Base-by-base conservation (phyloP, 2,329 filamentous ascomycete species). In the Exophiala viscosa region DNA sequence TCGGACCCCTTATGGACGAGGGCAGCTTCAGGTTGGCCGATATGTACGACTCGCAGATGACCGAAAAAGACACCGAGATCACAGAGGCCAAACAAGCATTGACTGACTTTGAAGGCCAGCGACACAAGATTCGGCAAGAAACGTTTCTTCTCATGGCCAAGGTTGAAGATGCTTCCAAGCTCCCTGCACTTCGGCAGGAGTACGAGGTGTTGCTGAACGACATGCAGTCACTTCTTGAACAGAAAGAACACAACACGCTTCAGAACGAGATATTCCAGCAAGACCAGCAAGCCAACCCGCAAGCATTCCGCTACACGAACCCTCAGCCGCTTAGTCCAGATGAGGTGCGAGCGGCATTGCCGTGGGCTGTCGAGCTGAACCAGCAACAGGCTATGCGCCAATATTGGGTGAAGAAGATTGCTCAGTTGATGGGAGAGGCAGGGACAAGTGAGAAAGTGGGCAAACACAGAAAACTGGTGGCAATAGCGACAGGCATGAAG, bases 11-110 rank as follows among this genome's bases (percentile, higher is more conserved):
- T 5, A 81, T 90, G 54, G 73, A 86, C 5, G 84, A 89, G 52
- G 88, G 88, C 60, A 84, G 89, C 57, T 81, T 84, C 61, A 84
- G 86, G 58, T 75, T 91, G 9, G 82, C 86, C 1, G 63, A 68
- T 15, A 69, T 70, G 43, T 75, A 75, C 46, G 65, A 67, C 35
- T 51, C 53, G 20, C 64, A 66, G 44, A 57, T 64, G 40, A 59
- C 59, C 23, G 64, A 67, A 17, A 65, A 64, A 46, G 63, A 66
- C 35, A 77, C 80, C 14, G 83, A 83, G 2, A 84, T 87, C 63
- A 78, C 79, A 20, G 87, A 88, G 65, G 85, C 85, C 2, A 81
- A 81, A 45, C 75, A 89, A 13, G 76, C 77, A 48, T 67, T 67
- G 39, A 66, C 68, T 6, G 70, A 69, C 43, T 58, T 75, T 13